Evolutionary conservation across 2,329 filamentous ascomycete genomes (phyloP).

Genomic region (Fusarium sulawesiense): DNA sequence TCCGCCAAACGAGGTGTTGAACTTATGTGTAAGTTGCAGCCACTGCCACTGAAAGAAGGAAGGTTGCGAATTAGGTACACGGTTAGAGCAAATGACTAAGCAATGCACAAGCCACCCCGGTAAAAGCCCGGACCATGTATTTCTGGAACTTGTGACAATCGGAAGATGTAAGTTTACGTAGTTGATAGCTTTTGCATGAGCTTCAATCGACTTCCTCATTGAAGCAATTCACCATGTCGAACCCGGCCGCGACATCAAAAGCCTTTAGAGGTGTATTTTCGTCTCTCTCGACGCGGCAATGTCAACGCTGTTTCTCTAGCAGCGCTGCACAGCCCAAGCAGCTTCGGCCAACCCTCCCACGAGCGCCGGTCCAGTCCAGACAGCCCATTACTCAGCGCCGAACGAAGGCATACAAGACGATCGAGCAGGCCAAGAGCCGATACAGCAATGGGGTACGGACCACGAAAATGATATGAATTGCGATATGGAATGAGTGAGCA

Average conservation of each 20-base stretch:
- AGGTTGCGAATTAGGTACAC: conserved; percentile 11
- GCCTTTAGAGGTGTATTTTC: conserved; percentile 51
- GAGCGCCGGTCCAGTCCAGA: conserved; percentile 48
- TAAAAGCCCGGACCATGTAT: conserved; percentile 44
- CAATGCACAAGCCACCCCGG: conserved; percentile 21
- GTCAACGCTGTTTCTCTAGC: conserved; percentile 57
- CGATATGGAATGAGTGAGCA: background rate
- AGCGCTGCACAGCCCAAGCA: conserved; percentile 51
- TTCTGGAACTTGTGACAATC: conserved; percentile 44
- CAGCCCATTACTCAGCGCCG: conserved; percentile 54
- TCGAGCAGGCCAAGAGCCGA: conserved; percentile 69
- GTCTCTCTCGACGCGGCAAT: conserved; percentile 51
- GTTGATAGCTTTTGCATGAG: conserved; percentile 37
- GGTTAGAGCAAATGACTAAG: conserved; percentile 42
- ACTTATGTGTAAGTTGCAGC: conserved; percentile 26
- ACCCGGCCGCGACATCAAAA: conserved; percentile 51
- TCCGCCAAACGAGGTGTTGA: background rate
- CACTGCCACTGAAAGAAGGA: conserved; percentile 6
- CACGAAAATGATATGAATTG: background rate
- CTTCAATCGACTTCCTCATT: conserved; percentile 13
- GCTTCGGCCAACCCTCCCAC: conserved; percentile 50
- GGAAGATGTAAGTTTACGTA: conserved; percentile 45
- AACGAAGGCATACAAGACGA: conserved; percentile 61
- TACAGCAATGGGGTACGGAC: conserved; percentile 65
- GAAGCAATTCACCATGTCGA: conserved; percentile 53